A percentile compares a stretch with the other conserved stretches of the same genome.
phyloP scores from a whole-genome alignment of 345 rosid genomes.

The Eutrema japonicum region DNA sequence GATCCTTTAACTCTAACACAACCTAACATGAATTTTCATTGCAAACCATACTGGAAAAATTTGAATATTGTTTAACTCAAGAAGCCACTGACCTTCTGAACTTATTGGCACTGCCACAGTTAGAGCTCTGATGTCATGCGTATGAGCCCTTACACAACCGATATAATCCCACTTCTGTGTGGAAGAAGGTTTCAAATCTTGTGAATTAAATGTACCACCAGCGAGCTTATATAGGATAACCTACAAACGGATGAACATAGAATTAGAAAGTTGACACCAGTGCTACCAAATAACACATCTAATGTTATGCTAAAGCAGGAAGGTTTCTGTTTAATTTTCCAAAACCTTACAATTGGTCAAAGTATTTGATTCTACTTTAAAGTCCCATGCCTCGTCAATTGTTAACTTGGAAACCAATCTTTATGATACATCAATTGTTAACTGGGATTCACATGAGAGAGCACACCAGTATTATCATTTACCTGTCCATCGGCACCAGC shows the following conservation, averaged over 20 bases:
- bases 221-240: constrained; percentile 83
- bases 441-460: constrained; percentile 19
- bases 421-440: constrained; percentile 1
- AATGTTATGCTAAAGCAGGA: constrained; percentile 8
- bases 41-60: too few species aligned
- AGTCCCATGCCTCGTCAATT: constrained; percentile 1
- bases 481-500: constrained; percentile 99
- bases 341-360: not conserved
- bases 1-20: constrained; percentile 14
- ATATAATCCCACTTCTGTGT: constrained; percentile 85
- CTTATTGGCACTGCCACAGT: constrained; percentile 81
- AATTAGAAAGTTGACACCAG: constrained; percentile 16
- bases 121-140: constrained; percentile 91
- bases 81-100: constrained; percentile 68
- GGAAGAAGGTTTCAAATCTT: constrained; percentile 49
- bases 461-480: constrained; percentile 27
- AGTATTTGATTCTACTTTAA: not conserved
- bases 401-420: not conserved
- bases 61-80: not conserved
- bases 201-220: constrained; percentile 45
- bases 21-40: not conserved
- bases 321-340: not conserved
- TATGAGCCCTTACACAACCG: constrained; percentile 85
- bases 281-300: constrained; percentile 19
- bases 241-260: constrained; percentile 45